Base-by-base conservation (phyloP, 148 eudicot species). In the Rhododendron ovatum region DNA sequence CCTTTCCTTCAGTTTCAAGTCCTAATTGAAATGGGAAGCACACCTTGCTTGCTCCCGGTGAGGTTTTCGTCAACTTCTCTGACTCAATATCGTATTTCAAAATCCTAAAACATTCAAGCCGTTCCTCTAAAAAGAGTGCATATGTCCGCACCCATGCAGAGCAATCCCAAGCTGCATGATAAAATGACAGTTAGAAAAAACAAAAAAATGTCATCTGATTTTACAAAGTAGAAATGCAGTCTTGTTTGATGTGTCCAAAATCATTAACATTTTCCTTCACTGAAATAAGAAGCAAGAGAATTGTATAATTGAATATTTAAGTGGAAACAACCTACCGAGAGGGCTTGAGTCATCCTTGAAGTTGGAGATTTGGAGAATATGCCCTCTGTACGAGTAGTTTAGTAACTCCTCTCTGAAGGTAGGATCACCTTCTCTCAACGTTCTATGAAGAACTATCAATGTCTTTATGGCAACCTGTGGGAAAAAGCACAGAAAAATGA, bases 141-240 rank as follows among this genome's bases (percentile, higher is more conserved):
- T 97, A 97, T 28, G 99, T 92, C 8, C 99, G 94, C 24, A 95
- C 94, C 98, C 99, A 97, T 13, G 98, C 99, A 65, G 99, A 97
- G 87, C 98, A 97, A 90, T 97, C 99, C 98, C 98, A 97, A 63
- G 98, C 99, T 96, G 90, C 90, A 78, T 22, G 35, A 71, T 53
- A 28, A 74, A 30, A 28, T 30, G 37, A 7, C 18, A 80, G 24
- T 41, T 50, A 67, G 26, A n/a, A 26, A 67, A n/a, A 63, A 61
- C 24, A 22, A 14, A 53, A 15, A 10, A 10, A 11, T 26, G 74
- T 10, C 33, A 11, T 67, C 74, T 26, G 74, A 26, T 67, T 26
- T 67, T 11, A 67, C 28, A 11, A 43, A 11, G 30, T 14, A 30
- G 50, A 61, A 63, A 18, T 85, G 55, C 13, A 80, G 37, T 73